These are phyloP conservation scores for Ogataea pini DNA, from an alignment of 805 yeast species.

Conservation along the genomic window DNA sequence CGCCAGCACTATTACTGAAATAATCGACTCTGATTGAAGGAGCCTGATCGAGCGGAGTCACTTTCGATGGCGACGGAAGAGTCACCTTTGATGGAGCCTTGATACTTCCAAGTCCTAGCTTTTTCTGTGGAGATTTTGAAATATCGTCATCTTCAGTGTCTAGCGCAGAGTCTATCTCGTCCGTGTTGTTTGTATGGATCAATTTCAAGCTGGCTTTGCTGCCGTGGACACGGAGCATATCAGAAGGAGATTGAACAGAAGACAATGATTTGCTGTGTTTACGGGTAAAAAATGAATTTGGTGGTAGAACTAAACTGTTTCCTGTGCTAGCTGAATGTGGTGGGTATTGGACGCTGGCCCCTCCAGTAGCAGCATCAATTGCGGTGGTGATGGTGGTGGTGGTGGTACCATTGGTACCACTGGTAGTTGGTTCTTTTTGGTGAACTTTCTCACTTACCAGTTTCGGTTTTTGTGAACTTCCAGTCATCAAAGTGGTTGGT, in stretches of 20 bases:
- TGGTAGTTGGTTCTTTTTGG: neutral
- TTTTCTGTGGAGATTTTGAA: slow-evolving; percentile 11
- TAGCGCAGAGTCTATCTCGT: slow-evolving; percentile 28
- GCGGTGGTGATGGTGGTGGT: neutral
- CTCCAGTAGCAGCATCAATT: too few species aligned
- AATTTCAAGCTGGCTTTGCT: slow-evolving; percentile 12
- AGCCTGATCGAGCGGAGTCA: slow-evolving; percentile 15
- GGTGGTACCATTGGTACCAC: neutral
- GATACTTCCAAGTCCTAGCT: neutral
- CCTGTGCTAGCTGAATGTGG: slow-evolving; percentile 3
- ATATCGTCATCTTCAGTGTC: slow-evolving; percentile 25
- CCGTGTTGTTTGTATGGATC: slow-evolving; percentile 18
- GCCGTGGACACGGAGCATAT: slow-evolving; percentile 36
- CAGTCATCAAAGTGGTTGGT: neutral
- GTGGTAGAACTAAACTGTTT: slow-evolving; percentile 15
- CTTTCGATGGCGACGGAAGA: slow-evolving; percentile 11
- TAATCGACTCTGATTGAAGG: slow-evolving; percentile 18
- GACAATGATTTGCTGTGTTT: slow-evolving; percentile 46
- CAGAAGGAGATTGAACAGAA: slow-evolving; percentile 46
- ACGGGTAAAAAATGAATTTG: slow-evolving; percentile 24
- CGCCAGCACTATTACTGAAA: slow-evolving; percentile 3
- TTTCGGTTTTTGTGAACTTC: neutral
- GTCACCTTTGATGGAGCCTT: neutral
- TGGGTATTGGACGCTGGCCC: slow-evolving; percentile 2
- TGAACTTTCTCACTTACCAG: too few species aligned